Base-by-base conservation (phyloP, 768 basidiomycete species). In the Exsudoporus frostii region DNA sequence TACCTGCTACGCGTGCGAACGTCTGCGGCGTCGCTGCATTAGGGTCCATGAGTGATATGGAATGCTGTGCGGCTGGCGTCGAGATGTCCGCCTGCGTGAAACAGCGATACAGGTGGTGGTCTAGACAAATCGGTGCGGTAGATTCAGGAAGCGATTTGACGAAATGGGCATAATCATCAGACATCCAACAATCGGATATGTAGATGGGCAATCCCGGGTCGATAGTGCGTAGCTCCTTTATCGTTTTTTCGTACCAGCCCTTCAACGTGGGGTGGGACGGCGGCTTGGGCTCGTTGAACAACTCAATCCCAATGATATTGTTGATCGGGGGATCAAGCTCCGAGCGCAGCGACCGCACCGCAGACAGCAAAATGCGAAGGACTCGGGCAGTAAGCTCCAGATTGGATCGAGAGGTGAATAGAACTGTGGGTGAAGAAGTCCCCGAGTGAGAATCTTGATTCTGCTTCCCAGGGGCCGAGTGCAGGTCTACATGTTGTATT, bases 101-200 rank as follows among this genome's bases (percentile, higher is more conserved):
- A 67, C 88, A 90, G 24, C 91, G 81, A 63, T 92, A 93, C 20
- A 92, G 77, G 63, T 92, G 91, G 58, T 91, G 88, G 66, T 93
- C 91, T 37, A 92, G 72, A 14, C 86, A 82, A 19, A 84, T 72
- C 27, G 82, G 80, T 15, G 60, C 62, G 51, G 73, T 50, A 24
- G 62, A 27, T 51, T 60, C 10, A 42, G 66, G 42, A 57, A 72
- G 69, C 7, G 71, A 63, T 22, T 68, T 68, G 61, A 83, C 71
- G 60, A 79, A 88, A 9, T 76, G 71, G 15, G 83, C 76, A 58
- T 89, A 92, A 49, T 79, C 71, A 25, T 84, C 79, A 1, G 83
- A 76, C 62, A 80, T 76, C 90, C 90, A 94, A 40, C 84, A 83
- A 61, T 94, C 91, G 5, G 80, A 76, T 45, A 92, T 72, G 68